Evolutionary conservation across 768 basidiomycete species (phyloP), one percentile per base, ranked within the genome.

Genomic region (Tulasnella calospora): DNA sequence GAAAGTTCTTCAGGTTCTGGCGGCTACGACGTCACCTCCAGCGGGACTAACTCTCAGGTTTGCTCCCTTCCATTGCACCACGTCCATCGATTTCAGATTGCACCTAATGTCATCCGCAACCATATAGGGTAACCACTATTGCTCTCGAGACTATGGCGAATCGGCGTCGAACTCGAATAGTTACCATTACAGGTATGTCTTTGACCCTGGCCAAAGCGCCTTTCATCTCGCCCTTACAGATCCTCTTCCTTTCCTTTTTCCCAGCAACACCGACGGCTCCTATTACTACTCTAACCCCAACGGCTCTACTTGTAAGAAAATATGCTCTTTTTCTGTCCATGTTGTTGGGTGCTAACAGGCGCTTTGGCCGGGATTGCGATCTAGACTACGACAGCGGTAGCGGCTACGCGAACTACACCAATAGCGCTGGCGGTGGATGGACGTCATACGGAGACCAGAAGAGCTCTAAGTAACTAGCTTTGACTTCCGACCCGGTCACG

Each of bases 201-300:
- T 40, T 44, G 51, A 23, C 12, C 27, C 36, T 27, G 47, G 36
- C 13, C 46, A 30, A 35, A 33, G 40, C 17, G 27, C 15, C 30
- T 44, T 8, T 41, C 27, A 38, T 13, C 17, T 35, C n/a, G 21
- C 30, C 69, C 47, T 72, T 41, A 70, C 61, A 27, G 51, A 7
- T n/a, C 10, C 51, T 9, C 21, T 5, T n/a, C 10, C 51, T 9
- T 30, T 5, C 7, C 15, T 51, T 6, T 51, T 30, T 33, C 46
- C 80, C 38, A 69, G 61, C 75, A 79, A 78, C 80, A 3, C 6
- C 19, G 72, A 92, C 92, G 92, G 81, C 86, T 51, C 83, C 86
- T 74, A 72, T 38, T 67, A 77, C 30, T 80, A 80, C 72, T 74
- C 72, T 27, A 80, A 80, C 77, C 61, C 79, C n/a, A 51, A 78